Evolutionary conservation across 805 yeast species (phyloP), one percentile per base, ranked within the genome.

Genomic region (Kazachstania bromeliacearum): DNA sequence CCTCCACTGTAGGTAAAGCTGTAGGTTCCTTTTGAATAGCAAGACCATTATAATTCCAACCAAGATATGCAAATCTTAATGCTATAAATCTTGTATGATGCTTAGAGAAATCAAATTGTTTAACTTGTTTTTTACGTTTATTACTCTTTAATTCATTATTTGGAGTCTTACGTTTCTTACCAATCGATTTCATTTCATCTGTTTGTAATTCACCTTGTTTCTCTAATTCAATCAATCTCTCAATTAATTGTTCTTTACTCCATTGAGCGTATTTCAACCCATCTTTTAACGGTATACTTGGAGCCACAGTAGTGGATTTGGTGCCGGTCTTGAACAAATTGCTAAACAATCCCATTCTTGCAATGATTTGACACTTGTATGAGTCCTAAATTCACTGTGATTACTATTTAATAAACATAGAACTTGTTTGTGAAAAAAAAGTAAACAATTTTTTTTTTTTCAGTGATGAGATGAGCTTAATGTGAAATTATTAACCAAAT

Each of bases 11-110:
- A 0, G 94, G 95, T 7, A 84, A 61, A 1, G 79, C 80, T 0
- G 92, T 81, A 3, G 72, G 73, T 20, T 77, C 87, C 41, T 70
- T 70, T 58, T 92, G 97, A 32, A 73, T 63, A 0, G 94, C 95
- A 17, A 92, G 64, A 0, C 98, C 98, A 53, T 80, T 85, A 59
- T 92, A 92, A 51, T 81, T 73, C 96, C 96, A 89, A 1, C 98
- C 98, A 33, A 84, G 52, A 56, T 92, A 92, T 0, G 95, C 81
- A 61, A 92, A 92, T 42, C 73, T 66, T 21, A 92, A 51, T 0
- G 95, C 97, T 10, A 92, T 71, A 41, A 73, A 74, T 38, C 98
- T 65, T 1, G 75, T 74, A 8, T 64, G 45, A 49, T 73, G 73
- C 42, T 75, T 77, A 12, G 75, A 62, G 46, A 81, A 82, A 47